Evolutionary conservation across 169 alveolate genomes (phyloP), one percentile per base, ranked within the genome.

Genomic region (Condylostoma magnum): DNA sequence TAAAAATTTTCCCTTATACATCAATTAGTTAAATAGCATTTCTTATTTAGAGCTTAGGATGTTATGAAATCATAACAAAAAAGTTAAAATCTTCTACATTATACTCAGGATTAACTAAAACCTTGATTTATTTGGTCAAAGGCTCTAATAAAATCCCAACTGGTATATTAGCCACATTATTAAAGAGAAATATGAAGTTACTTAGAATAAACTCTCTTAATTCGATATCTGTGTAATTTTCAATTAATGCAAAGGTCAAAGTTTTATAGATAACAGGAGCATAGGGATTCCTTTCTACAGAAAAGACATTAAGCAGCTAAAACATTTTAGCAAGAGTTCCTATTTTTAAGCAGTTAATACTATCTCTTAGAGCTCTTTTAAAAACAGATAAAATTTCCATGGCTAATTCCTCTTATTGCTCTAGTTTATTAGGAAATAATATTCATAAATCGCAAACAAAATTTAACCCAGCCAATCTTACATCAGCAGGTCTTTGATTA

Each of bases 211-310:
- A 82, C 47, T 92, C 95, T 68, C 97, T 83, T n/a, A 86, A 79
- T 18, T 76, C 79, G 20, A 67, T 48, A 67, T 92, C 90, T 33
- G 75, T 55, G 68, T 87, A 93, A 69, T 87, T 81, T 56, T 92
- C 97, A n/a, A 92, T 84, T 30, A 89, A 66, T 10, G 83, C 63
- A 74, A 92, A 87, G 3, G 94, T 92, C 43, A 92, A 76, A 10
- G 91, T 80, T 67, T 89, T 89, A 65, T 92, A 92, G 15, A 92
- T 74, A 3, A 84, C 79, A 12, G 97, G 95, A 3, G 94, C 97
- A 68, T 68, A 89, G 5, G 83, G 36, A 75, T 86, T 92, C 65
- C 92, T 79, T 46, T 84, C 88, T n/a, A 66, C 37, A 36, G 93
- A 56, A 69, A 89, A 92, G 4, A 50, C 71, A 28, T 68, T 67